phyloP scores from a whole-genome alignment of 495 filamentous ascomycete genomes.

The Penicillium lagena region DNA sequence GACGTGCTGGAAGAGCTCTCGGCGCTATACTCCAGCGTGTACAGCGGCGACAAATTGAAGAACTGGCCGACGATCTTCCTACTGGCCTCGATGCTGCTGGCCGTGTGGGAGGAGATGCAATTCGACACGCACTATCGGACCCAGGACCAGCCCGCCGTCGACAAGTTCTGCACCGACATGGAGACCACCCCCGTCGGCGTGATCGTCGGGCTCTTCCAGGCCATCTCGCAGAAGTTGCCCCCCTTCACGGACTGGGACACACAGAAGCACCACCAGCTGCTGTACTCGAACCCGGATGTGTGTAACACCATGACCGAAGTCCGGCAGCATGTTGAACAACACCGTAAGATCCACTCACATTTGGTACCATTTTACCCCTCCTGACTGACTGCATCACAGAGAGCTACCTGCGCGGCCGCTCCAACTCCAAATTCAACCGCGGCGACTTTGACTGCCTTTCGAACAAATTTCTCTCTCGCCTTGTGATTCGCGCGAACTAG shows the following conservation, averaged over 20 bases:
- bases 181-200: constrained; percentile 89
- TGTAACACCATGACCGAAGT: constrained; percentile 95
- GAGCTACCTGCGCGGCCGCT: constrained; percentile 51
- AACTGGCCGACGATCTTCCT: constrained; percentile 98
- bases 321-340: constrained; percentile 76
- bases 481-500: constrained; percentile 89
- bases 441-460: constrained; percentile 87
- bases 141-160: constrained; percentile 70
- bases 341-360: constrained; percentile 55
- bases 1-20: constrained; percentile 91
- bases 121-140: constrained; percentile 93
- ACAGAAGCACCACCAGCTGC: constrained; percentile 73
- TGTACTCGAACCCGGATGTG: constrained; percentile 81
- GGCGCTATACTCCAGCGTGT: constrained; percentile 81
- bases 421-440: constrained; percentile 70
- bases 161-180: constrained; percentile 93
- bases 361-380: not conserved
- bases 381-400: constrained; percentile 39
- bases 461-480: constrained; percentile 89
- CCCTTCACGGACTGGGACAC: constrained; percentile 89
- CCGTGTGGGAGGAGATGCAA: constrained; percentile 96
- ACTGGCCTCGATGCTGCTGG: constrained; percentile 79
- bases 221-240: constrained; percentile 90
- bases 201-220: constrained; percentile 89
- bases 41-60: constrained; percentile 88